A percentile compares a stretch with the other conserved stretches of the same genome.
Evolutionary conservation across 108 stramenopile species (phyloP).

Genomic region (Cyclotella distinguenda): DNA sequence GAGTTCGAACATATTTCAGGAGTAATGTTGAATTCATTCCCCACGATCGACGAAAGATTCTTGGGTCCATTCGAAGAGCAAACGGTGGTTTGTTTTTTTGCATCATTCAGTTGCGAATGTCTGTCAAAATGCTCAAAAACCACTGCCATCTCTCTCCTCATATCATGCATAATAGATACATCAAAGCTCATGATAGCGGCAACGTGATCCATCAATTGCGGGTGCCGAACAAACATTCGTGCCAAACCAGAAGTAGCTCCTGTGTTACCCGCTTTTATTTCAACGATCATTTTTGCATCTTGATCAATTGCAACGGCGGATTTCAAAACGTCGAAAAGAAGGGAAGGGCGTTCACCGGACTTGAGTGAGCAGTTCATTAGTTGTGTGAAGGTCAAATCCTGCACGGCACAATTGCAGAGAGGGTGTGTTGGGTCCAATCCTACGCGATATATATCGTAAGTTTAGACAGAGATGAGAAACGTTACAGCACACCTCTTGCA

Average conservation of each 20-base stretch:
- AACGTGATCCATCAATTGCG: constrained; percentile 48
- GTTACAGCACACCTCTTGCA: neutral
- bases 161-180: constrained; percentile 46
- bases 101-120: neutral
- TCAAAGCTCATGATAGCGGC: constrained; percentile 56
- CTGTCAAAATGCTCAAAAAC: constrained; percentile 39
- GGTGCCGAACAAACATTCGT: constrained; percentile 46
- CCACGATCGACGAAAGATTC: constrained; percentile 2
- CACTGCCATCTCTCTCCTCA: constrained; percentile 43
- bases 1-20: too few relatives aligned
- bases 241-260: constrained; percentile 36
- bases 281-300: constrained; percentile 49
- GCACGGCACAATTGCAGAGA: constrained; percentile 36
- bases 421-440: constrained; percentile 46
- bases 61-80: neutral
- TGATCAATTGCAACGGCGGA: constrained; percentile 42
- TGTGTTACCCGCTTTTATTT: constrained; percentile 49
- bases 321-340: constrained; percentile 45
- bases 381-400: constrained; percentile 45
- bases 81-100: neutral
- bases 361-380: constrained; percentile 47
- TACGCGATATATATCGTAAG: neutral
- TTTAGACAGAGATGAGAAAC: neutral
- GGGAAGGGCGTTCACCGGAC: constrained; percentile 48
- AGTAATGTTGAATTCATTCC: neutral